Percentiles rank a stretch among this genome's conserved stretches.
Conservation (phyloP, 2,329 filamentous ascomycete species). For the Fusarium lateritium region DNA sequence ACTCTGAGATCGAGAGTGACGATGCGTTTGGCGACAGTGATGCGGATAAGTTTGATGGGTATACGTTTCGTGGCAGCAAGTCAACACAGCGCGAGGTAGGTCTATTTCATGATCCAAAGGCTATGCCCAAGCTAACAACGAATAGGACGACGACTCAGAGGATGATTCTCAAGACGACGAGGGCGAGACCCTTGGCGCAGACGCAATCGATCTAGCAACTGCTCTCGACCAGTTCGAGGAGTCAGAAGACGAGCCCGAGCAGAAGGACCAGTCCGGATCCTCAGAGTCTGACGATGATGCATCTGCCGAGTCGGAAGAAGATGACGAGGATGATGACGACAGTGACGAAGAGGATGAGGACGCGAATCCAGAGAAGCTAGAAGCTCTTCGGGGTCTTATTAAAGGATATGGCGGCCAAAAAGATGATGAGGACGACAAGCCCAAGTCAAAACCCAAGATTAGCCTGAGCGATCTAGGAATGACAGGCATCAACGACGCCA, state of each 20-base stretch:
- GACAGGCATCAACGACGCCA: conserved; percentile 78
- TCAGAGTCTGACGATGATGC: conserved; percentile 62
- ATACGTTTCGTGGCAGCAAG: conserved; percentile 67
- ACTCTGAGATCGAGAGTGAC: conserved; percentile 76
- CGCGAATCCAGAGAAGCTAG: conserved; percentile 69
- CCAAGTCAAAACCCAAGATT: conserved; percentile 74
- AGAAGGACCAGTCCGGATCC: conserved; percentile 60
- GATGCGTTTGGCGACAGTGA: conserved; percentile 93
- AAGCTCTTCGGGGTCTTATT: conserved; percentile 78
- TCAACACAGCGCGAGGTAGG: conserved; percentile 53
- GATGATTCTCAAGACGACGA: conserved; percentile 68
- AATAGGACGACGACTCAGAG: conserved; percentile 70
- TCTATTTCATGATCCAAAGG: background rate
- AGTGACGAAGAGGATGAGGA: conserved; percentile 63
- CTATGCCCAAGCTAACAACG: conserved; percentile 17
- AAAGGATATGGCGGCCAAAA: conserved; percentile 77
- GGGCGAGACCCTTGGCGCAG: conserved; percentile 70
- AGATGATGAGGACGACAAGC: conserved; percentile 63
- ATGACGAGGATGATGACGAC: conserved; percentile 62
- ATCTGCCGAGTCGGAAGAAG: conserved; percentile 58
- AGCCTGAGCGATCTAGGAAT: conserved; percentile 82
- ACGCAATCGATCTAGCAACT: conserved; percentile 71
- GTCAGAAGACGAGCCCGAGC: conserved; percentile 64
- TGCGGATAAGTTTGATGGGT: conserved; percentile 86
- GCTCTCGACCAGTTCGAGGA: conserved; percentile 69